Base-by-base conservation (phyloP, 2,329 filamentous ascomycete genomes). In the Aspergillus chevalieri region DNA sequence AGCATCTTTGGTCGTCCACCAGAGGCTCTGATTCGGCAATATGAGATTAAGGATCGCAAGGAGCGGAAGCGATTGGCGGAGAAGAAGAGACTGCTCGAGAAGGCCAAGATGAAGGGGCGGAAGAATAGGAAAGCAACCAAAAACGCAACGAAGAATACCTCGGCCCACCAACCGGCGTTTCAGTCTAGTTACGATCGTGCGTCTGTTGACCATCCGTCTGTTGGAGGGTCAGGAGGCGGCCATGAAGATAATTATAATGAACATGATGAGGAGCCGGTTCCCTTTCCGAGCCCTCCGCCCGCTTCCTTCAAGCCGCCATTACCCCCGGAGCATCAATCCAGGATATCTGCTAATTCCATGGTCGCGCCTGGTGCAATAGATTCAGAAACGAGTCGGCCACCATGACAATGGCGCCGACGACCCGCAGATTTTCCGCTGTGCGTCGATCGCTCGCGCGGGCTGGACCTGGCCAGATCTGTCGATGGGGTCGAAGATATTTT, bases 11-110 rank as follows among this genome's bases (percentile, higher is more conserved):
- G 92, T n/a, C 79, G 79, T 47, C 87, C 87, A 2, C 93, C 93
- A 0, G 80, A 82, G 59, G 89, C 89, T 45, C 74, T 98, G 48
- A 94, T 97, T 55, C 82, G 88, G 38, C 84, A 90, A 54, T 98
- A 97, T 65, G 93, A 98, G 71, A 87, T 92, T 65, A 96, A 95
- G 68, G 93, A 96, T 64, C 84, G 89, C 33, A 86, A 87, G 52
- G 84, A 89, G 65, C 85, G 89, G 44, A 88, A 89, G 61, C 83
- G 91, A 55, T 78, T 92, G 57, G 89, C 87, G n/a, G 89, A 96
- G 68, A 87, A 92, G 63, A 83, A 86, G 53, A 79, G 91, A 44
- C 74, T 95, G 28, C 71, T 95, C 48, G 92, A 96, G 65, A 95
- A 96, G 71, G 90, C 91, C 19, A 95, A 95, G 74, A 88, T 90